Conservation (phyloP, 257 asterid species). For the Solanum pimpinellifolium region DNA sequence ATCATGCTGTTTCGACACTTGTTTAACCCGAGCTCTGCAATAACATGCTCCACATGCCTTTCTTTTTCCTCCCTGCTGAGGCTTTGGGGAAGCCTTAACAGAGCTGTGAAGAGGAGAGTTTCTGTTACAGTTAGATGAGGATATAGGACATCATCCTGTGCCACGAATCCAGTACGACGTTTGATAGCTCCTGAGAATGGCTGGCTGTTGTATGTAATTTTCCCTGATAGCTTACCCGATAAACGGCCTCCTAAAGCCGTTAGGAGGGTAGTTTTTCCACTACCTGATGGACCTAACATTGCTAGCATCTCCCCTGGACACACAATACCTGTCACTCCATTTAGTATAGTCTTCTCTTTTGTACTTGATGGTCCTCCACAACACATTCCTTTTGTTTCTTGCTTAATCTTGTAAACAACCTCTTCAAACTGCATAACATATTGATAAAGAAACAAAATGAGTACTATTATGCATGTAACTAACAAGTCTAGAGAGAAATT, state of each 20-base stretch:
- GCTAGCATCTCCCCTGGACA: slow-evolving; percentile 93
- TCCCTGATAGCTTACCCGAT: slow-evolving; percentile 70
- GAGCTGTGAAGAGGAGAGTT: slow-evolving; percentile 81
- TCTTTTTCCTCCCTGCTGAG: slow-evolving; percentile 44
- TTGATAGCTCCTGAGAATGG: slow-evolving; percentile 78
- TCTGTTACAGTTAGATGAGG: slow-evolving; percentile 88
- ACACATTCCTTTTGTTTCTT: slow-evolving; percentile 30
- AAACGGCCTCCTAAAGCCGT: slow-evolving; percentile 98
- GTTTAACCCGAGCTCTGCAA: slow-evolving; percentile 53
- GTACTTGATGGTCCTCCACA: slow-evolving; percentile 10
- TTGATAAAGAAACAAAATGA: not conserved
- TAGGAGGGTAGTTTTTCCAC: slow-evolving; percentile 93
- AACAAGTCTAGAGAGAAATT: not conserved
- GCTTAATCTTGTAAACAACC: slow-evolving; percentile 62
- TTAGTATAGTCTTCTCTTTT: slow-evolving; percentile 71
- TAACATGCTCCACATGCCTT: slow-evolving; percentile 63
- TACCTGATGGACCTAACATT: slow-evolving; percentile 97
- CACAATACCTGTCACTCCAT: slow-evolving; percentile 84
- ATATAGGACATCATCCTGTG: slow-evolving; percentile 80
- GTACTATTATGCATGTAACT: not conserved
- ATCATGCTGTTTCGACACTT: slow-evolving; percentile 73
- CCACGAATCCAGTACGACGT: slow-evolving; percentile 85
- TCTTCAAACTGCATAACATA: slow-evolving; percentile 70
- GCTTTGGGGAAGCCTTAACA: slow-evolving; percentile 63
- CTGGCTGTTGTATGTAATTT: slow-evolving; percentile 71